phyloP scores from a whole-genome alignment of 768 basidiomycete genomes.

The Psilocybe cyanescens region DNA sequence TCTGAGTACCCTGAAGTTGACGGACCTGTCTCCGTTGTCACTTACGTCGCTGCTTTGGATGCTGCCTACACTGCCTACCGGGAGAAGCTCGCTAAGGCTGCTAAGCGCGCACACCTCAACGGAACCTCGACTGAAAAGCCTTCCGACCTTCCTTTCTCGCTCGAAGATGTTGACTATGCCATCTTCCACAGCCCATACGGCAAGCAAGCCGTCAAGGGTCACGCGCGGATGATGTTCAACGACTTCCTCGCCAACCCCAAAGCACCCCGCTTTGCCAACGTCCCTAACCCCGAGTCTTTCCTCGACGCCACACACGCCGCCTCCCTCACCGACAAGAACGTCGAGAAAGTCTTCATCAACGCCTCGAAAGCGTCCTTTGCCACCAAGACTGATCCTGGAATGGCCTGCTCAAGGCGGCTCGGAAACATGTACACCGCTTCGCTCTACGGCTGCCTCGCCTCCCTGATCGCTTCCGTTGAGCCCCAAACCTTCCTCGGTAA shows the following conservation, averaged over 20 bases:
- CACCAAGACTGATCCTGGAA: constrained; percentile 75
- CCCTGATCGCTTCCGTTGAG: constrained; percentile 75
- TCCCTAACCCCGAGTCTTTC: constrained; percentile 73
- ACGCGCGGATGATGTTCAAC: constrained; percentile 89
- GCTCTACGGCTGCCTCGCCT: constrained; percentile 92
- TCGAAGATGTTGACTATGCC: constrained; percentile 87
- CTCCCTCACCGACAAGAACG: constrained; percentile 89
- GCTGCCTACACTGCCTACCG: constrained; percentile 85
- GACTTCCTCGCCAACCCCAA: constrained; percentile 87
- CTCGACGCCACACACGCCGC: constrained; percentile 68
- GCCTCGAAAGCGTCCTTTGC: constrained; percentile 77
- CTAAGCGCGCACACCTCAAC: constrained; percentile 49
- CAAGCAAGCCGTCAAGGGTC: constrained; percentile 97
- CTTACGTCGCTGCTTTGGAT: constrained; percentile 94
- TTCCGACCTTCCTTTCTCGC: constrained; percentile 59
- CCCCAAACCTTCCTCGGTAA: constrained; percentile 76
- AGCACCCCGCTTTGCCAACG: constrained; percentile 66
- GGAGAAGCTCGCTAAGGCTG: constrained; percentile 73
- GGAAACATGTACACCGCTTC: constrained; percentile 99
- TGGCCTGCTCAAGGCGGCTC: constrained; percentile 87
- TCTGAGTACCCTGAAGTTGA: constrained; percentile 98
- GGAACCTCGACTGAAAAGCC: constrained; percentile 45
- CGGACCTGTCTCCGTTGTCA: constrained; percentile 93
- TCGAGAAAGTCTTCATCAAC: constrained; percentile 94
- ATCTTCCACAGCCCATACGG: constrained; percentile 99